These are phyloP conservation scores for Evernia prunastri DNA, from an alignment of 495 filamentous ascomycete genomes.

Conservation along the genomic window DNA sequence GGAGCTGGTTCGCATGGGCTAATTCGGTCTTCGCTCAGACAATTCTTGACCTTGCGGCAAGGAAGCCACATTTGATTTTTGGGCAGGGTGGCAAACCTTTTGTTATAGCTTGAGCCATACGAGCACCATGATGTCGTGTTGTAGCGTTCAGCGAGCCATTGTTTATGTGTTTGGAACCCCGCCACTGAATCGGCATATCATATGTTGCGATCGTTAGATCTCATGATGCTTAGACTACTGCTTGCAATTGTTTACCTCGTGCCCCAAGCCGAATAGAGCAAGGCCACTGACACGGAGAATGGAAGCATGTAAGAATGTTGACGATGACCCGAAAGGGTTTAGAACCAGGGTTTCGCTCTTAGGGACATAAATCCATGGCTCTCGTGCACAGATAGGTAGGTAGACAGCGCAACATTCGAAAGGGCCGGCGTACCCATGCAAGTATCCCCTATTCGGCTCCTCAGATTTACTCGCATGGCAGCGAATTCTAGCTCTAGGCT, in stretches of 20 bases:
- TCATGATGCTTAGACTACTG: neutral
- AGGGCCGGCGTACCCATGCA: slow-evolving; percentile 6
- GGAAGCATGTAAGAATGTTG: neutral
- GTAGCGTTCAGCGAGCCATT: slow-evolving; percentile 14
- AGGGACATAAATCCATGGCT: too few species aligned
- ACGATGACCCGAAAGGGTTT: neutral
- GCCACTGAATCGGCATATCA: neutral
- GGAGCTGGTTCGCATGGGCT: slow-evolving; percentile 96
- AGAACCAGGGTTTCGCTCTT: neutral
- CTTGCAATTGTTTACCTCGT: neutral
- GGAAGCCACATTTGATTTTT: slow-evolving; percentile 87
- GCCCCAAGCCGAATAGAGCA: neutral
- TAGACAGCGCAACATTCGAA: neutral
- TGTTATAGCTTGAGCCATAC: slow-evolving; percentile 15
- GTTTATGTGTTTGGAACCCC: neutral
- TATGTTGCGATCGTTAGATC: neutral
- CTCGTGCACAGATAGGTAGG: neutral
- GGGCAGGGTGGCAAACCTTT: slow-evolving; percentile 40
- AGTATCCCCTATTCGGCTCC: slow-evolving; percentile 32
- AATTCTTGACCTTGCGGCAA: slow-evolving; percentile 76
- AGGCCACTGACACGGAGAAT: neutral
- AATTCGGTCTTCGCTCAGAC: slow-evolving; percentile 95
- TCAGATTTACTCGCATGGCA: slow-evolving; percentile 55
- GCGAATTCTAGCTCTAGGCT: slow-evolving; percentile 27
- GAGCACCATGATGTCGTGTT: neutral